Percentiles rank a stretch among this genome's conserved stretches.
These are phyloP conservation scores for Fraxinus platypoda DNA, from an alignment of 305 asterid species.

Conservation along the genomic window DNA sequence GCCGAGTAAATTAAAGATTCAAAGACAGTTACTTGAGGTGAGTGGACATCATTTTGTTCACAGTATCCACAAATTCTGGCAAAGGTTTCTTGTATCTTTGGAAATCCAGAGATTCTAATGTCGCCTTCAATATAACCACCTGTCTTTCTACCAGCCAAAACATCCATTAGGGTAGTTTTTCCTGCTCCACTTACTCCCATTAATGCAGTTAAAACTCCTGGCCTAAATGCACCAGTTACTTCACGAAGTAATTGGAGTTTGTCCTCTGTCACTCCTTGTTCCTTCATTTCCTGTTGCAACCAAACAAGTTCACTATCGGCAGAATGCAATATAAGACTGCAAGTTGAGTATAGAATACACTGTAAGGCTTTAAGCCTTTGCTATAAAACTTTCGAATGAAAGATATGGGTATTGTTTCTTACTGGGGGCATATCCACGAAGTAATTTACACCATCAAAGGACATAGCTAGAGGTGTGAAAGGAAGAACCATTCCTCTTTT, in stretches of 20 bases:
- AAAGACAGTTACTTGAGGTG: constrained; percentile 85
- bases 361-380: background rate
- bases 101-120: constrained; percentile 77
- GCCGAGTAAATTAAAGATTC: constrained; percentile 86
- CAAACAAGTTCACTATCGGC: background rate
- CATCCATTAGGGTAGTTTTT: constrained; percentile 91
- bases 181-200: constrained; percentile 99
- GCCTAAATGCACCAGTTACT: constrained; percentile 84
- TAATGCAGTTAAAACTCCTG: constrained; percentile 83
- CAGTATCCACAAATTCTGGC: constrained; percentile 92
- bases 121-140: constrained; percentile 90
- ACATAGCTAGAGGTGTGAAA: constrained; percentile 87
- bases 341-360: background rate
- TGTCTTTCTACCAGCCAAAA: constrained; percentile 82
- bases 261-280: constrained; percentile 74
- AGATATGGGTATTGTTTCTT: constrained; percentile 28
- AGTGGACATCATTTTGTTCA: constrained; percentile 86
- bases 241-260: constrained; percentile 71
- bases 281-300: constrained; percentile 74
- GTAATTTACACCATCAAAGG: constrained; percentile 73
- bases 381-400: background rate
- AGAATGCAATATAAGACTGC: background rate
- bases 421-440: constrained; percentile 96
- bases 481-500: constrained; percentile 96
- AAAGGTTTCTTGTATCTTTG: constrained; percentile 80